Base-by-base conservation (phyloP, 768 basidiomycete species). In the Boletus barrowsii region DNA sequence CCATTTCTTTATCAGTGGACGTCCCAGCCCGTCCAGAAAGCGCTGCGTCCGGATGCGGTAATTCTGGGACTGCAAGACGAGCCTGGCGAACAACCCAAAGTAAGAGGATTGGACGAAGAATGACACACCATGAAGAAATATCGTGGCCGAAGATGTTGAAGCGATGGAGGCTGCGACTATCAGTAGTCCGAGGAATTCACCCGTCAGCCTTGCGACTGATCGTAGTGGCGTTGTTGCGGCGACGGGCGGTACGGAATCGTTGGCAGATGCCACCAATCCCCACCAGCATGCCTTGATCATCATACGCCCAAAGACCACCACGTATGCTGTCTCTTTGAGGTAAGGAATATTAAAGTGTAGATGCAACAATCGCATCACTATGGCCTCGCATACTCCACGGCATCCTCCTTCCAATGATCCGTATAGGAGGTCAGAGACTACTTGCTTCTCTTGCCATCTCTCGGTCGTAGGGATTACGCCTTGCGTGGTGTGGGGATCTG, bases 21-120 rank as follows among this genome's bases (percentile, higher is more conserved):
- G 51, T 2, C 26, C 47, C 2, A 64, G 47, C 3, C 51, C 59
- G 9, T 35, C 18, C 4, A 57, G 43, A 5, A 61, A 44, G n/a
- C 52, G 56, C 3, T 55, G 43, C 24, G 51, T 61, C 10, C 62
- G 62, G 11, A 63, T 61, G 8, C 18, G 49, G 33, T 60, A 61
- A 17, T 57, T 55, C 48, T 55, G 62, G 22, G 55, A 61, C 45
- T 46, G 53, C 42, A 53, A 47, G 32, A 57, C 51, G 10, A 63
- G 54, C 42, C 47, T 54, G 18, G 60, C 55, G 17, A 58, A 55
- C 47, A 62, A 44, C 36, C 47, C 60, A 52, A 62, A 58, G 60
- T 62, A 62, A 15, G 33, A 51, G 26, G 43, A 37, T 30, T 62
- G 60, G 11, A 51, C n/a, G 37, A 62, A 51, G 47, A 58, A 49